Conservation (phyloP, 1,284 basidiomycete genomes). For the Cryptococcus sp. region DNA sequence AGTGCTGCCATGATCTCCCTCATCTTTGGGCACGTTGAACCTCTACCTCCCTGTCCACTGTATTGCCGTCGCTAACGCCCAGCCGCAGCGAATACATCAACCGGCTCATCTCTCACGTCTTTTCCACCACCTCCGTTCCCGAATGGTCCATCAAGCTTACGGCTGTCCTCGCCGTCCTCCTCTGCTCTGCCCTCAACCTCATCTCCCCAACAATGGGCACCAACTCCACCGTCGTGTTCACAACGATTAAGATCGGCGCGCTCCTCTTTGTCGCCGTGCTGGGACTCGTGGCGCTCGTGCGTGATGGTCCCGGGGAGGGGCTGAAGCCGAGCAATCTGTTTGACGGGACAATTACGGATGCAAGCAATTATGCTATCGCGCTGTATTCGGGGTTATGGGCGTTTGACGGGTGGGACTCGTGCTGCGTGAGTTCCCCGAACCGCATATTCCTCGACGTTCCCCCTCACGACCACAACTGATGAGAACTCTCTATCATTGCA, state of each 20-base stretch:
- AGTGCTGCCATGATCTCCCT: constrained; percentile 57
- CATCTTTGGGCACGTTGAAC: constrained; percentile 55
- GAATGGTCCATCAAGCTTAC: constrained; percentile 91
- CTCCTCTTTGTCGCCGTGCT: constrained; percentile 52
- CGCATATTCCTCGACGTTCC: constrained; percentile 1
- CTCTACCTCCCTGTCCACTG: no score
- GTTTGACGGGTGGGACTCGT: constrained; percentile 76
- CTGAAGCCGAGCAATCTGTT: constrained; percentile 58
- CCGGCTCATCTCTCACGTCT: constrained; percentile 52
- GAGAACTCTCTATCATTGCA: constrained; percentile 34
- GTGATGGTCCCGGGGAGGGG: constrained; percentile 42
- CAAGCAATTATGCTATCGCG: constrained; percentile 84
- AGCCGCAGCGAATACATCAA: constrained; percentile 71
- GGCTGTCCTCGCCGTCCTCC: constrained; percentile 66
- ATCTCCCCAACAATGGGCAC: constrained; percentile 75
- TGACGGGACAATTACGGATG: constrained; percentile 67
- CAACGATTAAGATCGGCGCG: constrained; percentile 64
- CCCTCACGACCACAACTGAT: not conserved
- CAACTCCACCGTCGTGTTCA: constrained; percentile 78
- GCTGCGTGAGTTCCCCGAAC: constrained; percentile 39
- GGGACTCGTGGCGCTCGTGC: constrained; percentile 44
- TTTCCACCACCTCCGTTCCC: constrained; percentile 61
- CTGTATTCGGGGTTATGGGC: constrained; percentile 95
- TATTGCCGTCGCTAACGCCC: not conserved
- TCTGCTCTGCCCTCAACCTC: constrained; percentile 73